Evolutionary conservation across 192 early-diverging fungal genomes (phyloP).

Genomic region (Podila horticola): DNA sequence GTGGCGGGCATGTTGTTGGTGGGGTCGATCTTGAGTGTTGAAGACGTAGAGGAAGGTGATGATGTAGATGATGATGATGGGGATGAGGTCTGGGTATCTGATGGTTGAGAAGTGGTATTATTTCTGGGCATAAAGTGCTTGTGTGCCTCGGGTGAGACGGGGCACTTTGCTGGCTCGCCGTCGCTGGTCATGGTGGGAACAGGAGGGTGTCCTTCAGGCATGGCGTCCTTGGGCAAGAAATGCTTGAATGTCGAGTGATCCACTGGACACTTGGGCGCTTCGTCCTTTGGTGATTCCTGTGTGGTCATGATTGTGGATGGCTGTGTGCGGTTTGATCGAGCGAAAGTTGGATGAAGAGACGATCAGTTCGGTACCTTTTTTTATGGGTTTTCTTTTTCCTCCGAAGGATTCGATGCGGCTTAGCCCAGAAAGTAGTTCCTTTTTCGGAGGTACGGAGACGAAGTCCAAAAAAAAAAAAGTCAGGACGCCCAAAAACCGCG

Average conservation of each 20-base stretch:
- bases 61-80: constrained; percentile 11
- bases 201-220: constrained; percentile 46
- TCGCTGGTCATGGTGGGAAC: constrained; percentile 22
- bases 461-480: too few species aligned
- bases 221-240: constrained; percentile 50
- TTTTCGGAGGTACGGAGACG: too few species aligned
- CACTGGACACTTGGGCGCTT: constrained; percentile 59
- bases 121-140: constrained; percentile 59
- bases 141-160: constrained; percentile 65
- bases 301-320: constrained; percentile 18
- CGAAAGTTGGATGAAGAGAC: background rate
- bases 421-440: too few species aligned
- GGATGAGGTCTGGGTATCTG: background rate
- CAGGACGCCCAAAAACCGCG: too few species aligned
- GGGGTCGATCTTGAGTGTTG: constrained; percentile 56
- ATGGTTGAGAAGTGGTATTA: constrained; percentile 4
- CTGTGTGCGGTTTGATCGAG: background rate
- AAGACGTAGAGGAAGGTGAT: background rate
- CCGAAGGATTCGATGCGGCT: background rate
- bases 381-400: background rate
- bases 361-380: background rate
- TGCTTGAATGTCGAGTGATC: constrained; percentile 67
- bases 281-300: constrained; percentile 28
- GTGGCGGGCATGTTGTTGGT: constrained; percentile 72
- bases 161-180: constrained; percentile 56